A percentile compares a stretch with the other conserved stretches of the same genome.
These are phyloP conservation scores for Claviceps maximensis DNA, from an alignment of 2,329 filamentous ascomycete species.

Conservation along the genomic window DNA sequence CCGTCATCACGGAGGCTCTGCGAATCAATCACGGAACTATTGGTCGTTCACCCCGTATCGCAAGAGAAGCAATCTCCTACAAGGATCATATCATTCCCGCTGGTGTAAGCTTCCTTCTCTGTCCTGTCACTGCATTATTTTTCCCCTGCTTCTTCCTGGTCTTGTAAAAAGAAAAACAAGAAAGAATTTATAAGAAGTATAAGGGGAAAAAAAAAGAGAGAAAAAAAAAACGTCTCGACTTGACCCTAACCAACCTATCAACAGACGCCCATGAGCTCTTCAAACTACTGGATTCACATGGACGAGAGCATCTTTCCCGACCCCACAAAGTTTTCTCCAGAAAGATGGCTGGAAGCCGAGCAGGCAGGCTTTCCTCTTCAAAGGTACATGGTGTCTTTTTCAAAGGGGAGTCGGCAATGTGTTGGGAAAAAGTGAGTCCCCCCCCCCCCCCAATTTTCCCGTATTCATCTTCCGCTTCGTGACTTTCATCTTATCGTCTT, in stretches of 20 bases:
- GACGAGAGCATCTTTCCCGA: slow-evolving; percentile 13
- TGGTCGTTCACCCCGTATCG: slow-evolving; percentile 15
- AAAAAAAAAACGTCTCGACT: no score
- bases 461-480: no score
- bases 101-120: no score
- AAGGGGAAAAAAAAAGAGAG: no score
- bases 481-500: not conserved
- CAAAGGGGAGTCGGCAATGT: not conserved
- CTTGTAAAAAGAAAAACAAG: not conserved
- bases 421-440: not conserved
- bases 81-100: slow-evolving; percentile 9
- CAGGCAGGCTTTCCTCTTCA: not conserved
- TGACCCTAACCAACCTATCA: slow-evolving; percentile 11
- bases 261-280: slow-evolving; percentile 23
- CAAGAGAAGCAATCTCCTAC: slow-evolving; percentile 14
- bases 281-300: slow-evolving; percentile 15
- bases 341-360: slow-evolving; percentile 12
- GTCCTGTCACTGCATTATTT: no score
- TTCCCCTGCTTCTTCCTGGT: not conserved
- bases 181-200: not conserved
- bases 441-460: not conserved
- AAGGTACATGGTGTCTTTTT: not conserved
- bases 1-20: slow-evolving; percentile 23
- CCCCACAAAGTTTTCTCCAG: slow-evolving; percentile 14
- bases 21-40: slow-evolving; percentile 25